Percentiles rank a stretch among this genome's conserved stretches.
Evolutionary conservation across 306 rosid genomes (phyloP).

Genomic region (Rubus parviflorus): DNA sequence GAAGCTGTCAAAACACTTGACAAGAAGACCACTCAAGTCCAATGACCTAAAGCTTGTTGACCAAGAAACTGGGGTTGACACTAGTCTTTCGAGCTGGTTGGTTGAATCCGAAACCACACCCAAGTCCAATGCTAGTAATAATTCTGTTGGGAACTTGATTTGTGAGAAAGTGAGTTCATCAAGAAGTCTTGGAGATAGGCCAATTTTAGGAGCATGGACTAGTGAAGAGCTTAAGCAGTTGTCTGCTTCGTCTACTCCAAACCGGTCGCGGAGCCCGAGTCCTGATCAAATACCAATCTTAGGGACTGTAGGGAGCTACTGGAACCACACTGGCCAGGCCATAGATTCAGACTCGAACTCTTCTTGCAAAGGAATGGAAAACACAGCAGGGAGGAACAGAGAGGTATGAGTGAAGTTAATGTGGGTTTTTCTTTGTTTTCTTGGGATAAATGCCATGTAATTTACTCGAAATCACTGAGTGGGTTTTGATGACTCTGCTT

Average conservation of each 20-base stretch:
- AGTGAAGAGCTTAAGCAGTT: constrained; percentile 45
- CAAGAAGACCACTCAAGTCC: constrained; percentile 27
- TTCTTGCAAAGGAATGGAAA: constrained; percentile 20
- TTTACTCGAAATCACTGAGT: background rate
- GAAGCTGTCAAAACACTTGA: constrained; percentile 27
- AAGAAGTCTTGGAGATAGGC: constrained; percentile 45
- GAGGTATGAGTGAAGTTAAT: constrained; percentile 24
- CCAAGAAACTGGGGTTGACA: constrained; percentile 48
- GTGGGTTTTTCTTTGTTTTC: background rate
- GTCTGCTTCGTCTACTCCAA: constrained; percentile 41
- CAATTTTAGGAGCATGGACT: constrained; percentile 62
- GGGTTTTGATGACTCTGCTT: background rate
- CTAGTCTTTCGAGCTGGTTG: constrained; percentile 91
- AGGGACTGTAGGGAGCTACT: constrained; percentile 83
- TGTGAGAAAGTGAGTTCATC: constrained; percentile 37
- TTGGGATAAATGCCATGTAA: background rate
- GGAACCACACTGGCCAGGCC: constrained; percentile 60
- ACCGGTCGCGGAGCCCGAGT: constrained; percentile 40
- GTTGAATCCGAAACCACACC: constrained; percentile 55
- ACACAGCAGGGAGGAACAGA: constrained; percentile 14
- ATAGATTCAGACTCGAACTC: constrained; percentile 37
- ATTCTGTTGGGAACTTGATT: constrained; percentile 37
- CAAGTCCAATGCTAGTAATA: constrained; percentile 20
- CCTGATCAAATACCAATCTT: constrained; percentile 50
- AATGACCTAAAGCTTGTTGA: constrained; percentile 20